A percentile compares a stretch with the other conserved stretches of the same genome.
Evolutionary conservation across 441 rosid species (phyloP).

Genomic region (Populus hybrid): DNA sequence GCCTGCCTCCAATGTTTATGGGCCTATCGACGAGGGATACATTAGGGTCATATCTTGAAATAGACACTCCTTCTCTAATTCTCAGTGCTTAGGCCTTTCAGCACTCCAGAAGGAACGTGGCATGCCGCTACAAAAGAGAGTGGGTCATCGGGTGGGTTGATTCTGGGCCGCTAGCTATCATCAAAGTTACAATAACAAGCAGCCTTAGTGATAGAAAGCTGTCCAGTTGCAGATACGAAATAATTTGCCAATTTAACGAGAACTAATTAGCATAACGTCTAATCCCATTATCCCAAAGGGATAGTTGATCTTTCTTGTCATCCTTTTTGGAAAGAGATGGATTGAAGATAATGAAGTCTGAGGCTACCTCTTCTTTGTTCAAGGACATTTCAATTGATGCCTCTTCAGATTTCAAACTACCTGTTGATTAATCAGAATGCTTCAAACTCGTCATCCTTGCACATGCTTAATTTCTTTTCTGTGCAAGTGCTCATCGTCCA

Average conservation of each 20-base stretch:
- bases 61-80: slow-evolving; percentile 19
- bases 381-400: slow-evolving; percentile 42
- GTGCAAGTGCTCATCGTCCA: not conserved
- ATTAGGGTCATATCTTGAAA: slow-evolving; percentile 32
- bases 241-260: slow-evolving; percentile 43
- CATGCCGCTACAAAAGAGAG: slow-evolving; percentile 15
- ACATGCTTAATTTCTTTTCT: not conserved
- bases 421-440: slow-evolving; percentile 26
- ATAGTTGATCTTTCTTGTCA: slow-evolving; percentile 61
- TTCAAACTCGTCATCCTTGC: not conserved
- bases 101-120: slow-evolving; percentile 28
- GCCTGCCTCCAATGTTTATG: slow-evolving; percentile 25
- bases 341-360: slow-evolving; percentile 23
- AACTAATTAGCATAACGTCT: slow-evolving; percentile 37
- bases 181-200: slow-evolving; percentile 19
- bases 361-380: slow-evolving; percentile 14
- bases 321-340: slow-evolving; percentile 35
- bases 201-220: slow-evolving; percentile 14
- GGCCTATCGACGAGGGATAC: slow-evolving; percentile 37
- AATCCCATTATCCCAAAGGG: slow-evolving; percentile 47
- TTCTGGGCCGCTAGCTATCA: slow-evolving; percentile 31
- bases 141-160: slow-evolving; percentile 20
- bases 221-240: slow-evolving; percentile 22
- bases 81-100: slow-evolving; percentile 15
- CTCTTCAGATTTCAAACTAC: slow-evolving; percentile 30